phyloP scores from a whole-genome alignment of 495 filamentous ascomycete species.

The Trichocladium uniseriatum region DNA sequence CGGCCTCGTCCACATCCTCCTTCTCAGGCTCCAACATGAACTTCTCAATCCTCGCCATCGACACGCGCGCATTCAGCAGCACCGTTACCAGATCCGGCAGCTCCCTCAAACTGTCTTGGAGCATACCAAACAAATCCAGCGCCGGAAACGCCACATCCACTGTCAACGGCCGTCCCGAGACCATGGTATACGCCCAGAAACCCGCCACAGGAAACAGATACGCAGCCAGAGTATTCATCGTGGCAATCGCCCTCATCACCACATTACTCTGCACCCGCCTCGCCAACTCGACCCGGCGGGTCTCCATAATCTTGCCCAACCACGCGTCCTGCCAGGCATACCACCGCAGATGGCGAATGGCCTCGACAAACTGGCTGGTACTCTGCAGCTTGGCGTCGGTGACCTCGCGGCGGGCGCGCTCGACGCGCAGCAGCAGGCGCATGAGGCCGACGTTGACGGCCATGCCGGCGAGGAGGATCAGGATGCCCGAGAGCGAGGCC shows the following conservation, averaged over 20 bases:
- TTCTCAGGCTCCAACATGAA: constrained; percentile 83
- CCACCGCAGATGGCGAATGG: constrained; percentile 77
- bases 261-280: constrained; percentile 56
- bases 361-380: constrained; percentile 70
- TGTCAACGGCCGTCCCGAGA: constrained; percentile 53
- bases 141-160: constrained; percentile 78
- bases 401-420: constrained; percentile 52
- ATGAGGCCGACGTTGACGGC: constrained; percentile 53
- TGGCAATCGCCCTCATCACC: constrained; percentile 47
- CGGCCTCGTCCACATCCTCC: constrained; percentile 34
- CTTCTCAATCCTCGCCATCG: constrained; percentile 66
- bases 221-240: constrained; percentile 54
- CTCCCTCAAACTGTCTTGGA: constrained; percentile 59
- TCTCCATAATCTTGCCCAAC: constrained; percentile 62
- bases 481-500: constrained; percentile 63
- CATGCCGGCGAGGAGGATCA: constrained; percentile 57
- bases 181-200: constrained; percentile 65
- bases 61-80: constrained; percentile 64
- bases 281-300: constrained; percentile 56
- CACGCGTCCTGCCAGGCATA: constrained; percentile 80
- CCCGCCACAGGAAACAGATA: constrained; percentile 68
- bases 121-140: constrained; percentile 64
- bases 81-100: constrained; percentile 61
- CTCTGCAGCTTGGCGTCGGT: constrained; percentile 66
- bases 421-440: constrained; percentile 50